Conservation (phyloP, 2,329 filamentous ascomycete species). For the Venturia pyrina region DNA sequence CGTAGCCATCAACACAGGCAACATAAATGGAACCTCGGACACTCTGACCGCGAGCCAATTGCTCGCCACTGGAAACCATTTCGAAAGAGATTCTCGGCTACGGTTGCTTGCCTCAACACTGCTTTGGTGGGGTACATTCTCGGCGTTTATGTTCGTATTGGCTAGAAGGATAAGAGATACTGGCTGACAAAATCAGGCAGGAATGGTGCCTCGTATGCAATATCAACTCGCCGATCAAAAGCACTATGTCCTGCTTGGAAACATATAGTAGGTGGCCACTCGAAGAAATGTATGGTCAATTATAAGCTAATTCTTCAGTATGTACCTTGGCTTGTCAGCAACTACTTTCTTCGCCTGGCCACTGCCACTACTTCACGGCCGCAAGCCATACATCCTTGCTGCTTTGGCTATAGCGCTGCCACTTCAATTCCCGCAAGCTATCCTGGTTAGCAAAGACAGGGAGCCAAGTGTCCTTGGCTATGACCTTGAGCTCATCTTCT, state of each 20-base stretch:
- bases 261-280: slow-evolving; percentile 43
- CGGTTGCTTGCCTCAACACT: slow-evolving; percentile 62
- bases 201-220: slow-evolving; percentile 68
- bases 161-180: background rate
- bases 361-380: slow-evolving; percentile 62
- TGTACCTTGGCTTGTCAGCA: slow-evolving; percentile 61
- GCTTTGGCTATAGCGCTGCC: slow-evolving; percentile 61
- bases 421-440: slow-evolving; percentile 64
- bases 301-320: slow-evolving; percentile 21
- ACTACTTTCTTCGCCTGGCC: slow-evolving; percentile 65
- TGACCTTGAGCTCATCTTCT: slow-evolving; percentile 50
- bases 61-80: slow-evolving; percentile 60
- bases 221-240: slow-evolving; percentile 62
- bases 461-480: slow-evolving; percentile 47
- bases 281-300: background rate
- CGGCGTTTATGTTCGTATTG: slow-evolving; percentile 51
- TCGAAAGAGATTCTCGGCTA: slow-evolving; percentile 59
- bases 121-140: slow-evolving; percentile 60
- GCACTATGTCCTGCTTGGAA: slow-evolving; percentile 60
- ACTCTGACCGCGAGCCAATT: slow-evolving; percentile 40
- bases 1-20: background rate
- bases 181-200: slow-evolving; percentile 37
- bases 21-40: background rate
- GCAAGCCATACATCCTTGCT: slow-evolving; percentile 65
- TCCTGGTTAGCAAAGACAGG: slow-evolving; percentile 49